These are phyloP conservation scores for Limonium bicolor DNA, from an alignment of 148 eudicot species.

Conservation along the genomic window DNA sequence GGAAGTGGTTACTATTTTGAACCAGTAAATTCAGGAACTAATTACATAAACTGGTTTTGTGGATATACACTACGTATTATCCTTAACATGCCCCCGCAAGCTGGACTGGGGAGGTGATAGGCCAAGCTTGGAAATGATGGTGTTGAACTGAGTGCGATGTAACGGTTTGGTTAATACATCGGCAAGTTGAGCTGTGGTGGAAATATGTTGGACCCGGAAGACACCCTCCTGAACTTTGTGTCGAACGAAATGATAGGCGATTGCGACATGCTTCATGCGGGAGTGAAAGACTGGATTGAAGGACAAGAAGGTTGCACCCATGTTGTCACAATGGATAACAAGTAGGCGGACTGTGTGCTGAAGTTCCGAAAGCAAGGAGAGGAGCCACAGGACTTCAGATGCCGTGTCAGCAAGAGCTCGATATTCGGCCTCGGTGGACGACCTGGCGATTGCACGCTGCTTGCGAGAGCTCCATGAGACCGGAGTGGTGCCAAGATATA, in stretches of 20 bases:
- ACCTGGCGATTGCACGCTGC: too few relatives aligned
- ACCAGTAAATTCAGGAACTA: too few relatives aligned
- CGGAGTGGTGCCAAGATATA: background rate
- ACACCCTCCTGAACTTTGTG: background rate
- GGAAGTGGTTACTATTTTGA: too few relatives aligned
- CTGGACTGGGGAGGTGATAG: background rate
- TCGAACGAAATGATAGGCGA: conserved; percentile 4
- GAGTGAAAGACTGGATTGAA: conserved; percentile 6
- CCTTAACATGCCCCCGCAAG: conserved; percentile 8
- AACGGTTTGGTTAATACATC: conserved; percentile 5
- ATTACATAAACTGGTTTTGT: too few relatives aligned
- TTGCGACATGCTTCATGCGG: conserved; percentile 3
- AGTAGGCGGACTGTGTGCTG: background rate
- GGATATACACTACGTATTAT: too few relatives aligned
- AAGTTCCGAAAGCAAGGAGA: too few relatives aligned
- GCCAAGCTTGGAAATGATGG: background rate
- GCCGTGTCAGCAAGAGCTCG: too few relatives aligned
- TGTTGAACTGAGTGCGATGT: background rate
- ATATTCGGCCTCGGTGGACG: too few relatives aligned
- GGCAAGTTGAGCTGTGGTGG: conserved; percentile 2
- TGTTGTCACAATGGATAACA: background rate
- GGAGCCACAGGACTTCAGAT: too few relatives aligned
- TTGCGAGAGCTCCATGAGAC: too few relatives aligned
- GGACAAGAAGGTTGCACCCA: background rate
- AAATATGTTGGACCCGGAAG: background rate